phyloP scores from a whole-genome alignment of 208 protist genomes.

The Acanthamoeba pearcei region DNA sequence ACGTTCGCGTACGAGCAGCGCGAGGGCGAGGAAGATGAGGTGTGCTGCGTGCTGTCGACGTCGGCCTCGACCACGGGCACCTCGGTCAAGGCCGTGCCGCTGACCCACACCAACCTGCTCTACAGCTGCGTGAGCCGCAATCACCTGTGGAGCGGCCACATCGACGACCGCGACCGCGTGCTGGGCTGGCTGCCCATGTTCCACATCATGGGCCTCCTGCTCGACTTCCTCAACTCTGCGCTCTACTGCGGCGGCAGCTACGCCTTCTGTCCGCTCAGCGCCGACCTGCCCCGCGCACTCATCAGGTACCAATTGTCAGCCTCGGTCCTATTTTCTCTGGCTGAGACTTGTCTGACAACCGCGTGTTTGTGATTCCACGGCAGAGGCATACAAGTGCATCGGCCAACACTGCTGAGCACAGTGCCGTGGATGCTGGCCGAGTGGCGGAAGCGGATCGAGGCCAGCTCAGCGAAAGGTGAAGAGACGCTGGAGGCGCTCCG shows the following conservation, averaged over 20 bases:
- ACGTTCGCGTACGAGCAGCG: neutral
- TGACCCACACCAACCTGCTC: constrained; percentile 58
- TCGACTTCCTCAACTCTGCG: constrained; percentile 72
- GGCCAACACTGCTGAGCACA: constrained; percentile 52
- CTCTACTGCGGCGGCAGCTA: constrained; percentile 70
- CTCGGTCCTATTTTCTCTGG: no score
- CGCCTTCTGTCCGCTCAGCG: constrained; percentile 14
- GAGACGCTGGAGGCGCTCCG: neutral
- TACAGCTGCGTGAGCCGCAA: constrained; percentile 73
- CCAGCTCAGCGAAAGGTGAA: neutral
- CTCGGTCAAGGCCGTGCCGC: constrained; percentile 64
- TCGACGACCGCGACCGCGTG: constrained; percentile 31
- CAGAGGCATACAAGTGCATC: constrained; percentile 38
- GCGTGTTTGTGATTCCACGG: no score
- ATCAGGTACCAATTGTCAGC: neutral
- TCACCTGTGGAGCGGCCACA: constrained; percentile 53
- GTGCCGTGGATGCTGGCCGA: constrained; percentile 71
- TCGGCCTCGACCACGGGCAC: constrained; percentile 69
- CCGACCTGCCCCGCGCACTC: constrained; percentile 17
- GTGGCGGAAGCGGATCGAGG: constrained; percentile 63
- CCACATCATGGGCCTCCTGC: constrained; percentile 69
- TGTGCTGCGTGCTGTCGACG: constrained; percentile 57
- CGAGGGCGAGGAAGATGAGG: constrained; percentile 16
- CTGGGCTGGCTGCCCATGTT: constrained; percentile 73
- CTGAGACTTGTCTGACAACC: no score